Base-by-base conservation (phyloP, 2,329 filamentous ascomycete species). In the Aspergillus texensis region DNA sequence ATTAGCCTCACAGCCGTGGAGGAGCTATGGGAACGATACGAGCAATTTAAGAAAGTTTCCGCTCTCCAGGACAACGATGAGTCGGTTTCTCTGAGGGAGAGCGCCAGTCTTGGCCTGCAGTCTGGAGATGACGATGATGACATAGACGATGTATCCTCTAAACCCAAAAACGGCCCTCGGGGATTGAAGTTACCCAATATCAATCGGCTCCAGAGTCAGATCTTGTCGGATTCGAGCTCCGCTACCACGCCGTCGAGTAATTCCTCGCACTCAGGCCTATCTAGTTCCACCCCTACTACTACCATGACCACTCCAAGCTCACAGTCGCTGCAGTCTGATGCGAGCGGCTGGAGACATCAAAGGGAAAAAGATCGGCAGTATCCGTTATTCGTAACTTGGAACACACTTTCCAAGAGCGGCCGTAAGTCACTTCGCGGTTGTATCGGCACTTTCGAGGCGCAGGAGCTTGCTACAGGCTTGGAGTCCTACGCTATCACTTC, bases 321-420 rank as follows among this genome's bases (percentile, higher is more conserved):
- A 62, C 74, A 78, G 69, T 80, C 72, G 73, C 73, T 68, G 61
- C 70, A 71, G 75, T 68, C 72, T 52, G 70, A 70, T 43, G 61
- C 46, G 11, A 58, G 63, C 14, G 61, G 48, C 36, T 62, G 57
- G 24, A 62, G 64, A 30, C 74, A 64, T 72, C 72, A 67, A 64
- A 68, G 67, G 69, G 65, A 74, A 78, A 70, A 78, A 79, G 70
- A 74, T 14, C 70, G 70, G 62, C 84, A 86, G 48, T 88, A 89
- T 66, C 94, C 94, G 0, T 85, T 98, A 45, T 98, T 98, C 76
- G 92, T 99, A 54, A 97, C 94, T 9, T 98, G 94, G 94, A 96
- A 97, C 80, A 92, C 87, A 0, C 71, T 93, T 60, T 88, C 86
- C 9, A 78, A 82, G 70, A 81, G 76, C 59, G 86, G 88, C 32